phyloP scores from a whole-genome alignment of 2,329 filamentous ascomycete genomes.

The Proliferodiscus dingleyae region DNA sequence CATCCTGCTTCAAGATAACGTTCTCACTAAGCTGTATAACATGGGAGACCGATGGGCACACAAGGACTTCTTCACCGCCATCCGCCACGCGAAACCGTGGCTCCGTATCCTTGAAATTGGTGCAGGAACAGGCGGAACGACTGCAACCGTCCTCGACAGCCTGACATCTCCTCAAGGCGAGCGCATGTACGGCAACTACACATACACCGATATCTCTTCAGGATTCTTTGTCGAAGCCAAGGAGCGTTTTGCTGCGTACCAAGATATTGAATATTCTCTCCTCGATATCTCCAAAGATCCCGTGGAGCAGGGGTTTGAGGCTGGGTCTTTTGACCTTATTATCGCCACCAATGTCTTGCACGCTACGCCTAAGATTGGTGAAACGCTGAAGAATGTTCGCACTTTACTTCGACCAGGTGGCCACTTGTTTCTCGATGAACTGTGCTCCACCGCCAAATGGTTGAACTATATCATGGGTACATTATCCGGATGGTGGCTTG shows the following conservation, averaged over 20 bases:
- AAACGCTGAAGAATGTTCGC: conserved; percentile 16
- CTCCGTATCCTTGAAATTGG: conserved; percentile 20
- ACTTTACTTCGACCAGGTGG: conserved; percentile 19
- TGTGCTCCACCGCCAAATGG: not conserved
- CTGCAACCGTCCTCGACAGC: conserved; percentile 11
- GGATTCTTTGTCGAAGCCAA: conserved; percentile 33
- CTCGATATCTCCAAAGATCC: conserved; percentile 33
- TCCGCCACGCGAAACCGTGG: conserved; percentile 11
- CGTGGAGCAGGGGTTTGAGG: conserved; percentile 32
- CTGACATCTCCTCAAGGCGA: conserved; percentile 10
- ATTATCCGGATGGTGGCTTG: conserved; percentile 18
- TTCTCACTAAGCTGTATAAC: conserved; percentile 11
- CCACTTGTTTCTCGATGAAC: conserved; percentile 12
- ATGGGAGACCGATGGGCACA: not conserved
- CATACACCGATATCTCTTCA: conserved; percentile 23
- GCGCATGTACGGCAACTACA: conserved; percentile 13
- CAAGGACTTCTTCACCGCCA: conserved; percentile 8
- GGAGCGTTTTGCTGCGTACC: conserved; percentile 10
- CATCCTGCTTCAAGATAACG: conserved; percentile 12
- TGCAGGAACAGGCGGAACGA: conserved; percentile 20
- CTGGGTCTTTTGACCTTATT: conserved; percentile 23
- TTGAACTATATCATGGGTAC: conserved; percentile 1
- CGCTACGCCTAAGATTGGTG: conserved; percentile 16
- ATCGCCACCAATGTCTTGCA: conserved; percentile 26
- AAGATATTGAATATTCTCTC: conserved; percentile 30